phyloP scores from a whole-genome alignment of 1,139 yeast species.

The Geotrichum phurueaensis region DNA sequence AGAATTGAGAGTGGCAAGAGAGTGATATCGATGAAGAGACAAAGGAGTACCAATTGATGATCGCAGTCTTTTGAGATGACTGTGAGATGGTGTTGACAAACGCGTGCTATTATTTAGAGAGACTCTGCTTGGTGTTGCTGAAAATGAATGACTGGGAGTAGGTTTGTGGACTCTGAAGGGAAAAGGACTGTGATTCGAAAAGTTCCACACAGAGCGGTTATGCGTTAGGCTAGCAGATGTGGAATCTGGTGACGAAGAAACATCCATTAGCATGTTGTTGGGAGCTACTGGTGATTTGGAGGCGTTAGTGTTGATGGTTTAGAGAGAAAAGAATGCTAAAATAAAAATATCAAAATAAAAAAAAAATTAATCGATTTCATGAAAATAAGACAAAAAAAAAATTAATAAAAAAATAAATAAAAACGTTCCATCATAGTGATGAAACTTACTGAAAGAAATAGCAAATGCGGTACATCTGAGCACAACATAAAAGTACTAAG shows the following conservation, averaged over 20 bases:
- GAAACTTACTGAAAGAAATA: neutral
- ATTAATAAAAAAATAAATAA: neutral
- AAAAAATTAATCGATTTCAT: neutral
- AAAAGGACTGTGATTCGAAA: slow-evolving; percentile 5
- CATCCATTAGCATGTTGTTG: slow-evolving; percentile 4
- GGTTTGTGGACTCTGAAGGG: neutral
- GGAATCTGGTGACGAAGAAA: slow-evolving; percentile 3
- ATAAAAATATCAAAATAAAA: neutral
- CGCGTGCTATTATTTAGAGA: neutral
- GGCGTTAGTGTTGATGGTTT: neutral
- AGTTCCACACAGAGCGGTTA: slow-evolving; percentile 12
- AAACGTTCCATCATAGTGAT: neutral
- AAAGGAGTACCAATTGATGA: neutral
- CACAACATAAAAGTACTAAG: neutral
- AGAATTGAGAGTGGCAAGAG: neutral
- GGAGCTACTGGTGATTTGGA: neutral
- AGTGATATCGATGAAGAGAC: slow-evolving; percentile 1
- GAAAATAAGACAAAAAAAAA: neutral
- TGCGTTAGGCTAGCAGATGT: slow-evolving; percentile 3
- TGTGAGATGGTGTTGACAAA: slow-evolving; percentile 2
- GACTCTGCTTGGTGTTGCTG: neutral
- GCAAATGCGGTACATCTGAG: neutral
- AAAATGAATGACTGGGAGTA: neutral
- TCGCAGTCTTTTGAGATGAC: slow-evolving; percentile 2
- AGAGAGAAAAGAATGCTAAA: neutral